These are phyloP conservation scores for Solanum chiquidenum DNA, from an alignment of 257 asterid species.

Conservation along the genomic window DNA sequence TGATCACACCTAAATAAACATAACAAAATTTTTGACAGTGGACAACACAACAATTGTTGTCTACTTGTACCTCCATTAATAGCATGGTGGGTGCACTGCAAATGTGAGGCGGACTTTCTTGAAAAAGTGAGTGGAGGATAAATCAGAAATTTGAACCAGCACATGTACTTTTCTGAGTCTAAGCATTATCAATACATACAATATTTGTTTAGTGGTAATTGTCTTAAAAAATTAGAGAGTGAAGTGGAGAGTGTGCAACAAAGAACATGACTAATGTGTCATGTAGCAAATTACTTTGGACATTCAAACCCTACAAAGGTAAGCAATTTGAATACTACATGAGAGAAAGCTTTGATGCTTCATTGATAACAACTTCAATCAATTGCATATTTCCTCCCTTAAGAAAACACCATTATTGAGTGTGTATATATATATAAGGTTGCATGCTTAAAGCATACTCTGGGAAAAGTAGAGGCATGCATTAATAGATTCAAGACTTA, in stretches of 20 bases:
- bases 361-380: background rate
- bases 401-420: background rate
- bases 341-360: background rate
- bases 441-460: background rate
- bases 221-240: background rate
- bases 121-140: background rate
- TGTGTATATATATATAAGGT: background rate
- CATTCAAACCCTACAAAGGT: conserved; percentile 60
- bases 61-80: conserved; percentile 1
- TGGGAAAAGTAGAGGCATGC: background rate
- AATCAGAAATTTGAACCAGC: background rate
- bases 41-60: background rate
- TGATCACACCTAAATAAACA: background rate
- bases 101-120: background rate
- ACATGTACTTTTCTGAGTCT: background rate
- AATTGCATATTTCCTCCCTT: background rate
- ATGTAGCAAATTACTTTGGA: conserved; percentile 74
- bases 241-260: conserved; percentile 50
- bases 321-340: background rate
- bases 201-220: background rate
- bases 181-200: background rate
- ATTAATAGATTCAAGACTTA: background rate
- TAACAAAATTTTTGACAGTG: background rate
- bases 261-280: conserved; percentile 72
- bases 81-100: background rate